A percentile compares a stretch with the other conserved stretches of the same genome.
phyloP scores from a whole-genome alignment of 148 eudicot species.

The Chenopodium formosanum region DNA sequence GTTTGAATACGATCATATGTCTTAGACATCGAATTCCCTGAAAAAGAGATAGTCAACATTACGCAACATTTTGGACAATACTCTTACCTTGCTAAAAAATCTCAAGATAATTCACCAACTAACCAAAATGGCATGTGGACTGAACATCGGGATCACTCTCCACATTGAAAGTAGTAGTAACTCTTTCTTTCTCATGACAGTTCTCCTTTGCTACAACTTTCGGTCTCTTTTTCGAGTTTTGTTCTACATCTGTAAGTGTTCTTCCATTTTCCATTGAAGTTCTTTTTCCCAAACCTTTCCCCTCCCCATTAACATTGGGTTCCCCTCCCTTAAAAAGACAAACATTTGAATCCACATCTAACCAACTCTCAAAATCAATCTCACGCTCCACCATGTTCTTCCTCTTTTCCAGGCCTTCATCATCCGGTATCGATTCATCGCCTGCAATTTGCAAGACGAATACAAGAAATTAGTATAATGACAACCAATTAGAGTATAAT shows the following conservation, averaged over 20 bases:
- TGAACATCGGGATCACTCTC: background rate
- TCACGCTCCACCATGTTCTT: background rate
- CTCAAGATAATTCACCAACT: background rate
- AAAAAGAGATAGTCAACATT: constrained; percentile 18
- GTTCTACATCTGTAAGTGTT: constrained; percentile 6
- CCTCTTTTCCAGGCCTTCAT: too few species aligned
- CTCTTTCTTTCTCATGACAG: background rate
- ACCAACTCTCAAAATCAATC: constrained; percentile 10
- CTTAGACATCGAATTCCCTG: constrained; percentile 27
- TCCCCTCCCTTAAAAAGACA: constrained; percentile 33
- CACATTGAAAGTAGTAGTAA: constrained; percentile 6
- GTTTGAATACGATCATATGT: constrained; percentile 10
- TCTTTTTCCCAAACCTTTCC: constrained; percentile 3
- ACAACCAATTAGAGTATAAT: too few species aligned
- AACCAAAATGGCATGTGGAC: constrained; percentile 19
- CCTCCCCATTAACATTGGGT: constrained; percentile 6
- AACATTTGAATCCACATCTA: constrained; percentile 26
- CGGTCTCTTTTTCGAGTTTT: constrained; percentile 16
- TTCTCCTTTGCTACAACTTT: constrained; percentile 3
- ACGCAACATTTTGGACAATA: background rate
- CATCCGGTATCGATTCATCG: too few species aligned
- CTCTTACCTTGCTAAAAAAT: background rate
- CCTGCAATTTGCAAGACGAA: too few species aligned
- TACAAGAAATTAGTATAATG: too few species aligned
- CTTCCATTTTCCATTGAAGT: background rate